A percentile compares a stretch with the other conserved stretches of the same genome.
Evolutionary conservation across 306 rosid species (phyloP).

Genomic region (Herpetospermum pedunculosum): DNA sequence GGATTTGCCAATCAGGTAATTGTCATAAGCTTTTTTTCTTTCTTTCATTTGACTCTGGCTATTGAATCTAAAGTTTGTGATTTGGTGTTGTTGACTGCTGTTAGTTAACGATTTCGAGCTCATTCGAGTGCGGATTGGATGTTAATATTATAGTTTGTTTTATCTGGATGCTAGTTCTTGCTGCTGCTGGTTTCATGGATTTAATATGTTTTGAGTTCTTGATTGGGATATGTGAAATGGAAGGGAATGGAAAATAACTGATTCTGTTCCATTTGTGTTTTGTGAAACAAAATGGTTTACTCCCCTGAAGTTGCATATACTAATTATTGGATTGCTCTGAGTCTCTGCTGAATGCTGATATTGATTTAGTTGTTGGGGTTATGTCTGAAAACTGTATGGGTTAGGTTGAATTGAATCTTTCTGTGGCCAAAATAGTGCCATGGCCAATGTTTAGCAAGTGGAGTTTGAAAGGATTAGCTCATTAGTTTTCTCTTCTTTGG

Average conservation of each 20-base stretch:
- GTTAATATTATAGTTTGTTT: background rate
- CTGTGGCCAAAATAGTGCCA: background rate
- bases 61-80: background rate
- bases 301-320: background rate
- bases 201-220: background rate
- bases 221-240: background rate
- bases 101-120: background rate
- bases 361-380: background rate
- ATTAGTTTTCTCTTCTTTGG: background rate
- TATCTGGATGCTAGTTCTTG: background rate
- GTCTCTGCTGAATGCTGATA: background rate
- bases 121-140: background rate
- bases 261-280: background rate
- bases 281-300: background rate
- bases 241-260: background rate
- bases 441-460: background rate
- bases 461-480: background rate
- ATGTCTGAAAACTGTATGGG: background rate
- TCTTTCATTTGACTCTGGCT: background rate
- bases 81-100: background rate
- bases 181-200: background rate
- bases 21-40: background rate
- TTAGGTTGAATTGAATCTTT: background rate
- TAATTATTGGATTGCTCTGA: background rate
- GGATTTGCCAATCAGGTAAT: slow-evolving; percentile 93